These are phyloP conservation scores for Boletus semigastroideus DNA, from an alignment of 1,284 basidiomycete species.

Conservation along the genomic window DNA sequence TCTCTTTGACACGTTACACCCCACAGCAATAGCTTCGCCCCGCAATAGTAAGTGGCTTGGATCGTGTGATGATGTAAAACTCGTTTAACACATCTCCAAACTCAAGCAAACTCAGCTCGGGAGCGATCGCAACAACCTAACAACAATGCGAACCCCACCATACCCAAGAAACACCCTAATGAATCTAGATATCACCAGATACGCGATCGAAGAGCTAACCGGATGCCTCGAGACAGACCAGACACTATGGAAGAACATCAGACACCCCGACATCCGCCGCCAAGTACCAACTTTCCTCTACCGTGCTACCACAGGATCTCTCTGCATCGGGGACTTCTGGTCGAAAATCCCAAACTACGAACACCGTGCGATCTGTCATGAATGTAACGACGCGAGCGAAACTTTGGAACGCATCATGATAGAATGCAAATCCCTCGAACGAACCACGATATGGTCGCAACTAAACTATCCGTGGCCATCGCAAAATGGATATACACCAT, in stretches of 20 bases:
- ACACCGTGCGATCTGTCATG: not conserved
- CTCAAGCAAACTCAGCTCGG: constrained; percentile 22
- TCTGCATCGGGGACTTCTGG: not conserved
- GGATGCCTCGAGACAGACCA: too few relatives aligned
- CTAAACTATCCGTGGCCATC: not conserved
- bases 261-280: too few relatives aligned
- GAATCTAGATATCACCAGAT: too few relatives aligned
- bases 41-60: constrained; percentile 13
- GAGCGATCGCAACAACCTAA: too few relatives aligned
- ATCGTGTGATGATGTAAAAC: not conserved
- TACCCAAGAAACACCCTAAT: too few relatives aligned
- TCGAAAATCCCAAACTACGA: not conserved
- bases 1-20: constrained; percentile 1
- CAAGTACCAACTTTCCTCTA: too few relatives aligned
- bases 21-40: not conserved
- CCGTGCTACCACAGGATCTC: too few relatives aligned
- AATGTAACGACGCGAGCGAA: not conserved
- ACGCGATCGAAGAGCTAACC: too few relatives aligned
- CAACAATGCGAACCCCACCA: too few relatives aligned
- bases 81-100: constrained; percentile 1
- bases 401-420: not conserved
- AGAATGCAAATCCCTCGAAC: not conserved
- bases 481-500: not conserved
- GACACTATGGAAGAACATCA: too few relatives aligned
- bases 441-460: not conserved